Evolutionary conservation across 208 protist species (phyloP).

Genomic region (Spongospora subterranea): DNA sequence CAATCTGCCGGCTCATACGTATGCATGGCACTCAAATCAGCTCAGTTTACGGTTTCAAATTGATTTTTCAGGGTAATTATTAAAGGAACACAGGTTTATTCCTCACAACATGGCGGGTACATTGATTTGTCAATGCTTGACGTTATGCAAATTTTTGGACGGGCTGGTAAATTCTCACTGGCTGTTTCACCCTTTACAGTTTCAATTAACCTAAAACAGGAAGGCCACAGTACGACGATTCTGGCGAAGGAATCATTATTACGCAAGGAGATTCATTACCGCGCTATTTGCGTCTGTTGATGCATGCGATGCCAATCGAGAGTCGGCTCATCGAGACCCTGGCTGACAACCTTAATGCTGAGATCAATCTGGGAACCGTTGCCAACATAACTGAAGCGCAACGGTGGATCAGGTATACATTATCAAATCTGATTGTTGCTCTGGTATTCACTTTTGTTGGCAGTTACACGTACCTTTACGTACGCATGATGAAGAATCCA

Average conservation of each 20-base stretch:
- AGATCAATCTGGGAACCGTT: conserved; percentile 95
- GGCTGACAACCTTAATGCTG: conserved; percentile 97
- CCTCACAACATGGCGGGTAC: conserved; percentile 90
- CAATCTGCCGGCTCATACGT: conserved; percentile 98
- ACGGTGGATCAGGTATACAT: conserved; percentile 89
- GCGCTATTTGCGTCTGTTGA: conserved; percentile 97
- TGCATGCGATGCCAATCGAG: conserved; percentile 98
- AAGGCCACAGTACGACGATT: conserved; percentile 89
- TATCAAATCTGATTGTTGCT: neutral
- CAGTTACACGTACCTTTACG: conserved; percentile 93
- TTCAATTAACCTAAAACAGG: conserved; percentile 63
- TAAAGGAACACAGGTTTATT: conserved; percentile 99
- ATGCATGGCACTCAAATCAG: too few species aligned
- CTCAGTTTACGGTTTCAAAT: too few species aligned
- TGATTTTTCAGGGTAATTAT: conserved; percentile 91
- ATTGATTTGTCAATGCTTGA: conserved; percentile 94
- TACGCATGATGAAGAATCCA: conserved; percentile 95
- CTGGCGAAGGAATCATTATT: conserved; percentile 95
- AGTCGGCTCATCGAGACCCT: conserved; percentile 92
- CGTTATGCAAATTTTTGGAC: conserved; percentile 99
- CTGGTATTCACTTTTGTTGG: neutral
- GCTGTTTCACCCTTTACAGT: neutral
- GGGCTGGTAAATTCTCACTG: conserved; percentile 80
- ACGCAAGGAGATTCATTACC: conserved; percentile 91
- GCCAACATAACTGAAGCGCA: conserved; percentile 89